Percentiles rank a stretch among this genome's conserved stretches.
Evolutionary conservation across 805 yeast species (phyloP).

Genomic region (Pichia exigua): DNA sequence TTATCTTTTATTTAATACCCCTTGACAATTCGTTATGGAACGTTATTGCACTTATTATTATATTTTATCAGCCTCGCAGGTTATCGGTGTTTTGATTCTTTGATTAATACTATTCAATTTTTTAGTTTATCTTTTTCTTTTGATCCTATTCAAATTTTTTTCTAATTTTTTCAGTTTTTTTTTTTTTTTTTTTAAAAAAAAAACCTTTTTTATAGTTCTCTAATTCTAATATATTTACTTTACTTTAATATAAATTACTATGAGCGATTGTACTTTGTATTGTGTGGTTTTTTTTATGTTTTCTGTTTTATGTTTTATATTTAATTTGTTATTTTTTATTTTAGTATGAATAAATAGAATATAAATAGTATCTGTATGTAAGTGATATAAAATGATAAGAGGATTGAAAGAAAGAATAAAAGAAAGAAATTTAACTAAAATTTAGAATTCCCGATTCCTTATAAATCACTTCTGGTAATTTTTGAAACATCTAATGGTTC

Average conservation of each 20-base stretch:
- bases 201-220: not conserved
- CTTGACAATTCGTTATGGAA: not conserved
- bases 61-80: not conserved
- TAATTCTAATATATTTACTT: too few species aligned
- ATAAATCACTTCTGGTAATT: constrained; percentile 68
- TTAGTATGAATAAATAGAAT: not conserved
- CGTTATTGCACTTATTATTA: not conserved
- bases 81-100: not conserved
- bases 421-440: not conserved
- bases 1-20: not conserved
- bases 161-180: too few species aligned
- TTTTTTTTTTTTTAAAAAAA: too few species aligned
- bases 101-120: too few species aligned
- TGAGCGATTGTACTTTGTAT: too few species aligned
- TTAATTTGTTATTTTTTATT: not conserved
- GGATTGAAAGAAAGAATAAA: not conserved
- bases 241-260: too few species aligned
- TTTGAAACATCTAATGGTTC: constrained; percentile 65
- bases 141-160: too few species aligned
- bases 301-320: too few species aligned
- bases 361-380: not conserved
- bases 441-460: not conserved
- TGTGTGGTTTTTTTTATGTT: too few species aligned
- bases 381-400: not conserved
- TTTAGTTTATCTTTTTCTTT: too few species aligned